Evolutionary conservation across 2,329 filamentous ascomycete species (phyloP).

Genomic region (Alternaria consortialis): DNA sequence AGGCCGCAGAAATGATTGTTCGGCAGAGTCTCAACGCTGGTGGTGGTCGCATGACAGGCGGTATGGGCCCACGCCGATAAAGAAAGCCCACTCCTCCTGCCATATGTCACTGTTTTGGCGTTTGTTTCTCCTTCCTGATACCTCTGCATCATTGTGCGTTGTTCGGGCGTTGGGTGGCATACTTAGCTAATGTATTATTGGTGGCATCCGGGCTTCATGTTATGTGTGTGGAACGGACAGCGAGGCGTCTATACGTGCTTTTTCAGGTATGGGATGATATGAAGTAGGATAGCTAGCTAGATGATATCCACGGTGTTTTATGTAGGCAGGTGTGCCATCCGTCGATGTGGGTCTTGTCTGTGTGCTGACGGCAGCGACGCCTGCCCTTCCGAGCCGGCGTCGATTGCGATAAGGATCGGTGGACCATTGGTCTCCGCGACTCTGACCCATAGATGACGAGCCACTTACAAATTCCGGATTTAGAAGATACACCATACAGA

Average conservation of each 20-base stretch:
- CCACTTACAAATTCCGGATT: not conserved
- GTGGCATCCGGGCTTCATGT: constrained; percentile 1
- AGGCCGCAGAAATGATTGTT: constrained; percentile 93
- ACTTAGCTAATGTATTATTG: constrained; percentile 5
- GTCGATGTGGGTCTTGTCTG: not conserved
- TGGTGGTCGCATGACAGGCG: constrained; percentile 61
- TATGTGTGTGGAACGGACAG: not conserved
- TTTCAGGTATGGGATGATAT: not conserved
- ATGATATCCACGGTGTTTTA: constrained; percentile 2
- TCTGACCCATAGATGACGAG: not conserved
- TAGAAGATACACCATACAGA: not conserved
- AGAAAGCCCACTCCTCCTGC: not conserved
- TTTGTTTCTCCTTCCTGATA: constrained; percentile 18
- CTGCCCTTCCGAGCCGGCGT: not conserved
- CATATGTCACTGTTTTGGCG: not conserved
- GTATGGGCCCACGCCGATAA: constrained; percentile 20
- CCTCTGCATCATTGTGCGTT: constrained; percentile 22
- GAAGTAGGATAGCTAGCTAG: constrained; percentile 3
- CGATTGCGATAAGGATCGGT: not conserved
- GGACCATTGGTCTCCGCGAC: not conserved
- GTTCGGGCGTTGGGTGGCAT: not conserved
- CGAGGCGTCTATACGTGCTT: not conserved
- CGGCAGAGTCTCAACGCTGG: constrained; percentile 81
- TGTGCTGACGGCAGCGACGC: not conserved
- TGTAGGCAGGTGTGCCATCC: not conserved